Conservation (phyloP, 176 grass and related monocot genomes). For the Poa pratensis region DNA sequence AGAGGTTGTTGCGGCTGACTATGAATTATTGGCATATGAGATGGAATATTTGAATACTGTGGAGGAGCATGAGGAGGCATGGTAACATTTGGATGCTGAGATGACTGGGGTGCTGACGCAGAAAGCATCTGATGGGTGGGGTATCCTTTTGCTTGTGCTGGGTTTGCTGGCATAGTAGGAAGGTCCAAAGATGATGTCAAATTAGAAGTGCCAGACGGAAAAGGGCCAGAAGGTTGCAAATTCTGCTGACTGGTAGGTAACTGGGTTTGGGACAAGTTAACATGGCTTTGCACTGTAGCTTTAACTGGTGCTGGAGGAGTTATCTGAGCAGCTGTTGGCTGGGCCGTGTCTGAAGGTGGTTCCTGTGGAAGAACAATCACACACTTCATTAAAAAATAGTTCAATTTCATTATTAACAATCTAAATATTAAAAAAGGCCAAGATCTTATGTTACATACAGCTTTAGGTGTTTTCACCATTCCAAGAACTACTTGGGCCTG, state of each 20-base stretch:
- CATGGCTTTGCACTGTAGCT: constrained; percentile 45
- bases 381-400: constrained; percentile 37
- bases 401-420: constrained; percentile 15
- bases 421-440: constrained; percentile 24
- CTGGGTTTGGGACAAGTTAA: constrained; percentile 45
- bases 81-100: constrained; percentile 60
- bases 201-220: constrained; percentile 50
- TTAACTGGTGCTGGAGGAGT: constrained; percentile 47
- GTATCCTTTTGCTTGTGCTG: constrained; percentile 56
- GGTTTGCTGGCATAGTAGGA: constrained; percentile 56
- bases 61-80: constrained; percentile 56
- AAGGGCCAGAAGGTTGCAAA: constrained; percentile 51
- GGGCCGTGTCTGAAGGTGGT: constrained; percentile 50
- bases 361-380: constrained; percentile 50
- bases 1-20: constrained; percentile 61
- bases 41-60: constrained; percentile 59
- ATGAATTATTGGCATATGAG: constrained; percentile 58
- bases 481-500: constrained; percentile 97
- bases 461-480: constrained; percentile 91
- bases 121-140: constrained; percentile 40
- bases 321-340: constrained; percentile 43
- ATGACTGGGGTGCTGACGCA: constrained; percentile 56
- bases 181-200: constrained; percentile 44
- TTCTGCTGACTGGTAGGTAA: constrained; percentile 53
- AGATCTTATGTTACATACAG: constrained; percentile 53